Conservation (phyloP, 140 eudicot genomes). For the Flaveria floridana region DNA sequence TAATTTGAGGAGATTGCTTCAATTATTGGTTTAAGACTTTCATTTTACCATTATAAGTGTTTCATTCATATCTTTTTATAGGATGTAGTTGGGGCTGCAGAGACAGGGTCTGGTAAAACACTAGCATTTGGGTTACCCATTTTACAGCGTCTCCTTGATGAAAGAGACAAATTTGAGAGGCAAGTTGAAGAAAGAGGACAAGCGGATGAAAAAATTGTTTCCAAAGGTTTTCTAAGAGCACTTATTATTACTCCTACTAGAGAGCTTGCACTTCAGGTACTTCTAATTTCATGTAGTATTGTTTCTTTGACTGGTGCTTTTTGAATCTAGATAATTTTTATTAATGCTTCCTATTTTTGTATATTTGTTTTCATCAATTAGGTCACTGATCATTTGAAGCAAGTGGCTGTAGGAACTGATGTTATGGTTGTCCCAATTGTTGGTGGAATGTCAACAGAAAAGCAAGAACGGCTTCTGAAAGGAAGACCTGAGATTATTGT, state of each 20-base stretch:
- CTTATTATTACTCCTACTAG: constrained; percentile 89
- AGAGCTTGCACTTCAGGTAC: constrained; percentile 96
- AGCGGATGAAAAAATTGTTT: constrained; percentile 51
- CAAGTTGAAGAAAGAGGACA: constrained; percentile 46
- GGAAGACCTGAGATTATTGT: constrained; percentile 93
- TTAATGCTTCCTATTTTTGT: not conserved
- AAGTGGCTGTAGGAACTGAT: constrained; percentile 60
- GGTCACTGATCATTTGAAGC: constrained; percentile 94
- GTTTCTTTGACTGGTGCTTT: not conserved
- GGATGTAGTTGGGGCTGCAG: constrained; percentile 99
- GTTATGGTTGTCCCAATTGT: constrained; percentile 80
- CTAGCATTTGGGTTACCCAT: constrained; percentile 79
- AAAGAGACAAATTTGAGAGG: constrained; percentile 67
- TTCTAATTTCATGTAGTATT: not conserved
- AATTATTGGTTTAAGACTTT: not conserved
- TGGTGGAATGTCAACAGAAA: constrained; percentile 94
- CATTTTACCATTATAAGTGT: not conserved
- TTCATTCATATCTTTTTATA: constrained; percentile 28
- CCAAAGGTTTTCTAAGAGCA: constrained; percentile 68
- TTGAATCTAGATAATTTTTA: not conserved
- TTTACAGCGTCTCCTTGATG: constrained; percentile 87
- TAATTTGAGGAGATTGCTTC: not conserved
- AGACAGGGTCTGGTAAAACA: constrained; percentile 52
- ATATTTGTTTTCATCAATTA: constrained; percentile 22
- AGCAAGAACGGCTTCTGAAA: constrained; percentile 87